A percentile compares a stretch with the other conserved stretches of the same genome.
Conservation (phyloP, 495 filamentous ascomycete genomes). For the Penicillium pulvis region DNA sequence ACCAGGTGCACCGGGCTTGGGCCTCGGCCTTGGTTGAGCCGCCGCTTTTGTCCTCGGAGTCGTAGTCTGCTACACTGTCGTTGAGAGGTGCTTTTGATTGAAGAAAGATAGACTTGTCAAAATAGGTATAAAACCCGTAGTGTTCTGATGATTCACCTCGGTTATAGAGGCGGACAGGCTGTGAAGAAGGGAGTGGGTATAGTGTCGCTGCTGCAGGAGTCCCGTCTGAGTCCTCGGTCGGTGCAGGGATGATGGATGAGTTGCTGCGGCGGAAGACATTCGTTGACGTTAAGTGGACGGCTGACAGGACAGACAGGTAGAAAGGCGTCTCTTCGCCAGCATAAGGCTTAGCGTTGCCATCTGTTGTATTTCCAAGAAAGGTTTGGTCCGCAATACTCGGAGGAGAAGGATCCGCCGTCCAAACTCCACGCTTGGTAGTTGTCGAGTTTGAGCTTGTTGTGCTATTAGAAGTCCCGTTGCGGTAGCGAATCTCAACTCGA, state of each 20-base stretch:
- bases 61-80: slow-evolving; percentile 28
- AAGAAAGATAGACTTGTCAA: slow-evolving; percentile 83
- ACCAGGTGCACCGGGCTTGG: slow-evolving; percentile 74
- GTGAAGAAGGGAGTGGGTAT: slow-evolving; percentile 63
- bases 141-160: slow-evolving; percentile 77
- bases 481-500: slow-evolving; percentile 74
- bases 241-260: slow-evolving; percentile 58
- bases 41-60: slow-evolving; percentile 61
- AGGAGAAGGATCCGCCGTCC: slow-evolving; percentile 61
- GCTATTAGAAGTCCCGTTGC: slow-evolving; percentile 64
- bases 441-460: slow-evolving; percentile 30
- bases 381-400: slow-evolving; percentile 68
- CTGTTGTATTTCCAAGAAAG: slow-evolving; percentile 85
- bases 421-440: slow-evolving; percentile 27
- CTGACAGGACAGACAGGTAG: slow-evolving; percentile 47
- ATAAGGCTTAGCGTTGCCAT: slow-evolving; percentile 61
- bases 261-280: slow-evolving; percentile 29
- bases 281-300: slow-evolving; percentile 28
- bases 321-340: slow-evolving; percentile 56
- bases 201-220: slow-evolving; percentile 72
- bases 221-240: slow-evolving; percentile 62
- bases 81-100: slow-evolving; percentile 51
- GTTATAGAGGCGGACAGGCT: slow-evolving; percentile 85
- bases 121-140: slow-evolving; percentile 94
- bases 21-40: slow-evolving; percentile 63